These are phyloP conservation scores for Kwoniella sp. DNA, from an alignment of 768 basidiomycete genomes.

Conservation along the genomic window DNA sequence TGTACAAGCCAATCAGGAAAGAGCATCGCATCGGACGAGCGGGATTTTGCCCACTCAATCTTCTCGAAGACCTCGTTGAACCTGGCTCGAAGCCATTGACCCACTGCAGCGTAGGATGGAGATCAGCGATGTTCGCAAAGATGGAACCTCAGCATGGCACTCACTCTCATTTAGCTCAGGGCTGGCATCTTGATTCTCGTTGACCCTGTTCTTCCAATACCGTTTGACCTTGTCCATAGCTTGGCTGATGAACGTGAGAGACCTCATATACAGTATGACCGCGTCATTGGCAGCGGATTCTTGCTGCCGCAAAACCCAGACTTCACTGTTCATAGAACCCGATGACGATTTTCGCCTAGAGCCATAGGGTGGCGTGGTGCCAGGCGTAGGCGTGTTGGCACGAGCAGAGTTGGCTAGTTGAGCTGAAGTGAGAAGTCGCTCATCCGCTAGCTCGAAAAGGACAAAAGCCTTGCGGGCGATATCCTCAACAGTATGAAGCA, in stretches of 20 bases:
- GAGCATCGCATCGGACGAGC: slow-evolving; percentile 66
- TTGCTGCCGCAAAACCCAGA: slow-evolving; percentile 36
- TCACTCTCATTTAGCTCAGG: slow-evolving; percentile 63
- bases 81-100: slow-evolving; percentile 85
- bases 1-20: slow-evolving; percentile 91
- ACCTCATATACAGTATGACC: slow-evolving; percentile 52
- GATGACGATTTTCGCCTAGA: slow-evolving; percentile 50
- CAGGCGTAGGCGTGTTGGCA: slow-evolving; percentile 13
- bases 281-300: slow-evolving; percentile 52
- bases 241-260: slow-evolving; percentile 86
- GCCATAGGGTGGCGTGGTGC: slow-evolving; percentile 30
- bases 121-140: background rate
- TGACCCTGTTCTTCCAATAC: slow-evolving; percentile 60
- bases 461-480: slow-evolving; percentile 95
- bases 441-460: slow-evolving; percentile 86
- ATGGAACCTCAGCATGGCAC: too few species aligned
- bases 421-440: slow-evolving; percentile 63
- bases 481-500: slow-evolving; percentile 81
- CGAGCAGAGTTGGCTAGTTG: slow-evolving; percentile 19
- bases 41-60: slow-evolving; percentile 63
- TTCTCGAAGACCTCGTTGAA: slow-evolving; percentile 95
- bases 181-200: slow-evolving; percentile 39
- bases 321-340: slow-evolving; percentile 45
- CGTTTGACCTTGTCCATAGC: slow-evolving; percentile 75
- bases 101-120: slow-evolving; percentile 44